These are phyloP conservation scores for Paragyromitra xinjiangensis DNA, from an alignment of 495 filamentous ascomycete genomes.

Conservation along the genomic window DNA sequence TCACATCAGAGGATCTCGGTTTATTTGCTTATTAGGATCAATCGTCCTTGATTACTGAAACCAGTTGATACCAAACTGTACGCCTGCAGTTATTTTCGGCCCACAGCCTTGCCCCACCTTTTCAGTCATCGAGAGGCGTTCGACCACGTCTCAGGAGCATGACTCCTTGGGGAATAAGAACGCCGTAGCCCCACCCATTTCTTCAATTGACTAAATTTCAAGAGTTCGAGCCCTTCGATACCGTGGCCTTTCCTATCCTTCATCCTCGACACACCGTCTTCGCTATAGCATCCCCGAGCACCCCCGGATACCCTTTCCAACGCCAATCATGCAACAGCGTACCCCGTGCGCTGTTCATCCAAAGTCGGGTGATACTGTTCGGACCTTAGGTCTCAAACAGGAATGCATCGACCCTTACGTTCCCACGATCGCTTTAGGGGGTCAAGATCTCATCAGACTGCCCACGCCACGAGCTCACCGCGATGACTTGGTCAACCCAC, in stretches of 20 bases:
- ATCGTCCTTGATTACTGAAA: neutral
- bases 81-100: no score
- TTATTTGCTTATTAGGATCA: neutral
- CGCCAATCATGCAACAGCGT: neutral
- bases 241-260: neutral
- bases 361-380: neutral
- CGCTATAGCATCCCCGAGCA: neutral
- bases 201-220: neutral
- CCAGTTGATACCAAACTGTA: neutral
- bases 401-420: neutral
- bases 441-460: neutral
- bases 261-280: neutral
- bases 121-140: no score
- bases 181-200: neutral
- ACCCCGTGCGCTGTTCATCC: neutral
- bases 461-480: neutral
- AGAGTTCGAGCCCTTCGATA: neutral
- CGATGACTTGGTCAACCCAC: neutral
- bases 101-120: neutral
- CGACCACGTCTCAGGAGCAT: neutral
- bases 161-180: neutral
- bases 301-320: neutral
- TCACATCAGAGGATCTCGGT: no score
- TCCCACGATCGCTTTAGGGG: neutral
- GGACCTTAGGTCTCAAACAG: neutral